Base-by-base conservation (phyloP, 805 yeast species). In the Jamesozyma spencerorum region DNA sequence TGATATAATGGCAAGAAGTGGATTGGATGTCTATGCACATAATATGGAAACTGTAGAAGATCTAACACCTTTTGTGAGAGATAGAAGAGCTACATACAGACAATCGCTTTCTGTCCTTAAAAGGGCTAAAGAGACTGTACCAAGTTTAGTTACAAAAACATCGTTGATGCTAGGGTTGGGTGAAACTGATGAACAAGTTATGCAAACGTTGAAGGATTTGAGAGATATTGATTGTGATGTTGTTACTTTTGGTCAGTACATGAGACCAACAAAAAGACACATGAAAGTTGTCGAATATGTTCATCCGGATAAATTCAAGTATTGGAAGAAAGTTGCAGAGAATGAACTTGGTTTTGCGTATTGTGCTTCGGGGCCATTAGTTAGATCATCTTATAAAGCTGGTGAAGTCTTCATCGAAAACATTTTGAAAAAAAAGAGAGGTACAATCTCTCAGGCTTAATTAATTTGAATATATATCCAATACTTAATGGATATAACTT, bases 261-360 rank as follows among this genome's bases (percentile, higher is more conserved):
- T 92, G 97, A 75, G 98, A 60, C 99, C 99, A 34, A 92, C 99
- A 2, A 92, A 85, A 65, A 79, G 98, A 57, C 99, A 92, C 63
- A 87, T 92, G 94, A 88, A 88, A 67, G 99, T 92, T 33, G 96
- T 85, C 10, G 97, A 90, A 51, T 92, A 92, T 55, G 77, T 92
- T 15, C 82, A 78, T 19, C 99, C 99, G 2, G 96, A 85, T 51
- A 87, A 86, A 62, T 92, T 92, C 60, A 95, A 88, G 45, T 72
- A 81, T 59, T 92, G 98, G 98, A 86, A 80, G 55, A 77, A 82
- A 42, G 73, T 71, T 8, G 97, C 98, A 0, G 61, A 81, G 22
- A 33, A 39, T 47, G 85, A 84, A 33, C 65, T 90, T 74, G 98
- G 98, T 1, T 92, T 92, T 72, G 67, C 87, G 37, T 90, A 92